A percentile compares a stretch with the other conserved stretches of the same genome.
phyloP scores from a whole-genome alignment of 805 yeast species.

The Grigorovia humatica region DNA sequence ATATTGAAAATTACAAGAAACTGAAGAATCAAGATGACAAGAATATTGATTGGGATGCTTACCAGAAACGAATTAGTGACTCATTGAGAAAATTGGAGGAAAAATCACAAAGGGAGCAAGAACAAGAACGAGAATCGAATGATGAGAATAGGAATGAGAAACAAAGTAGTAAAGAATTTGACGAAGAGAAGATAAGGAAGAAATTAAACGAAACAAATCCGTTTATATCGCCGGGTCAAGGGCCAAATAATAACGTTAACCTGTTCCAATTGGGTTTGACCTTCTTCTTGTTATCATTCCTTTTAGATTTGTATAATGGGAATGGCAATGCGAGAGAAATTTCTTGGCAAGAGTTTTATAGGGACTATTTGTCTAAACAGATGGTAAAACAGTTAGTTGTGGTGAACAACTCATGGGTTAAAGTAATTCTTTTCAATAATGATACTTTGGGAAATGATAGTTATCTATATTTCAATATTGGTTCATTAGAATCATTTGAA shows the following conservation, averaged over 20 bases:
- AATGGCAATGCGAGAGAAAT: slow-evolving; percentile 41
- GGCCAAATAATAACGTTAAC: slow-evolving; percentile 26
- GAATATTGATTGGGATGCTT: slow-evolving; percentile 10
- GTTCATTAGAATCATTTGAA: slow-evolving; percentile 84
- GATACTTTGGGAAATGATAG: slow-evolving; percentile 33
- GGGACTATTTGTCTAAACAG: slow-evolving; percentile 63
- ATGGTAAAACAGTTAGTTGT: slow-evolving; percentile 65
- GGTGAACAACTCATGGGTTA: slow-evolving; percentile 65
- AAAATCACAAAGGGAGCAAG: not conserved
- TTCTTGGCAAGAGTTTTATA: slow-evolving; percentile 86
- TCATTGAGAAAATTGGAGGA: slow-evolving; percentile 18
- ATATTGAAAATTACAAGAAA: slow-evolving; percentile 18
- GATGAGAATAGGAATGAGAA: not conserved
- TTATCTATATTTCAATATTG: slow-evolving; percentile 60
- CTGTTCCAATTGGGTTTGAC: slow-evolving; percentile 29
- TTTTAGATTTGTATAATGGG: slow-evolving; percentile 23
- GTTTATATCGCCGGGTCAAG: slow-evolving; percentile 4
- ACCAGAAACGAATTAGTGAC: slow-evolving; percentile 17
- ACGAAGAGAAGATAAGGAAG: slow-evolving; percentile 5
- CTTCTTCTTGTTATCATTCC: slow-evolving; percentile 24
- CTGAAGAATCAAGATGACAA: slow-evolving; percentile 10
- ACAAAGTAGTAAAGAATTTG: not conserved
- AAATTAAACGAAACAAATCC: slow-evolving; percentile 1
- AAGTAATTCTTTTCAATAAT: slow-evolving; percentile 46
- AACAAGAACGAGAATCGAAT: not conserved